Conservation (phyloP, 257 asterid species). For the Verbena officinalis region DNA sequence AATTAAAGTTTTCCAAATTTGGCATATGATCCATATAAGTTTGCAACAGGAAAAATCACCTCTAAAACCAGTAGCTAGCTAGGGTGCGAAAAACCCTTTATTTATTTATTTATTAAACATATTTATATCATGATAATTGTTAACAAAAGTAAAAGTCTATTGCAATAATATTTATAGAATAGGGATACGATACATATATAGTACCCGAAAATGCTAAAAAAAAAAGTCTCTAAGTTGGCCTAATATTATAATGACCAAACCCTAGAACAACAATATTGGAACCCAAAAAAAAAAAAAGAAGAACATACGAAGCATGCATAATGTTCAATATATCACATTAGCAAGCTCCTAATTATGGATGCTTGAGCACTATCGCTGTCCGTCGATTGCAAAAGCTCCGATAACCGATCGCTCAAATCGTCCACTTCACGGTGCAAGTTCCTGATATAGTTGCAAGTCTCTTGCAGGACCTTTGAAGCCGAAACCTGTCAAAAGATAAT, state of each 20-base stretch:
- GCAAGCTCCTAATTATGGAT: conserved; percentile 88
- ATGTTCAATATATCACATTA: conserved; percentile 48
- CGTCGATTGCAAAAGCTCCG: conserved; percentile 77
- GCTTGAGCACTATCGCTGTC: conserved; percentile 89
- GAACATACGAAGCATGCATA: neutral
- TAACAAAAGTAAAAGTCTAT: conserved; percentile 21
- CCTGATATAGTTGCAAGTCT: conserved; percentile 91
- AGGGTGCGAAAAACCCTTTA: conserved; percentile 19
- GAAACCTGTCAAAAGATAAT: conserved; percentile 49
- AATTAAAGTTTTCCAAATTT: conserved; percentile 23
- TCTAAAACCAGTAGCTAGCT: conserved; percentile 1
- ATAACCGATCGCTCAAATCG: conserved; percentile 75
- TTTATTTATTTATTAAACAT: no score
- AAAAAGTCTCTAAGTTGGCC: conserved; percentile 54
- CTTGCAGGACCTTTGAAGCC: conserved; percentile 91
- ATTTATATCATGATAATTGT: neutral
- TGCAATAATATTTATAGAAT: conserved; percentile 28
- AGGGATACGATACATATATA: conserved; percentile 19
- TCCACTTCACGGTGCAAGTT: conserved; percentile 91
- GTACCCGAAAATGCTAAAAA: conserved; percentile 28
- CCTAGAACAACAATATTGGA: conserved; percentile 42
- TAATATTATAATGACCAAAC: conserved; percentile 49
- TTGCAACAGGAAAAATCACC: conserved; percentile 17
- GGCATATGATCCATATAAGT: conserved; percentile 26
- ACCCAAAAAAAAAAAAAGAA: neutral